A percentile compares a stretch with the other conserved stretches of the same genome.
phyloP scores from a whole-genome alignment of 306 rosid species.

The Sesbania bispinosa region DNA sequence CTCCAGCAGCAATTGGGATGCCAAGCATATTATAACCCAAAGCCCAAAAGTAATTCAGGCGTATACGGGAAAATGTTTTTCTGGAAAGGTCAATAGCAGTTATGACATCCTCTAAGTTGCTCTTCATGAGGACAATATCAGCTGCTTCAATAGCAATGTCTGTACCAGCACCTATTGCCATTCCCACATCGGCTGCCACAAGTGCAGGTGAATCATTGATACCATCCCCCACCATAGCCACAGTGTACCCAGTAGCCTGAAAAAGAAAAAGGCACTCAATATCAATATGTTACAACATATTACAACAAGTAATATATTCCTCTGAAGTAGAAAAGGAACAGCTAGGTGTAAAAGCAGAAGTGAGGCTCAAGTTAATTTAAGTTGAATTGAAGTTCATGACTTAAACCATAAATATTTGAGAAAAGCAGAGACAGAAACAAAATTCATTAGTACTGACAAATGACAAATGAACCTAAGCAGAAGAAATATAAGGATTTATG shows the following conservation, averaged over 20 bases:
- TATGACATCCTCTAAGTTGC: conserved; percentile 86
- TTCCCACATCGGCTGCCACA: conserved; percentile 85
- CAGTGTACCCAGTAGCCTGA: conserved; percentile 65
- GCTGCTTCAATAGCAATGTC: conserved; percentile 98
- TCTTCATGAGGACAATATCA: conserved; percentile 89
- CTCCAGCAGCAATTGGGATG: conserved; percentile 83
- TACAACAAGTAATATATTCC: not conserved
- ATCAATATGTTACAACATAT: no score
- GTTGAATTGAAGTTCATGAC: not conserved
- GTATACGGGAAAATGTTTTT: conserved; percentile 69
- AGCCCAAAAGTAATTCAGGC: conserved; percentile 84
- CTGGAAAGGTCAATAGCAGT: conserved; percentile 85
- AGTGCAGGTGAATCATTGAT: conserved; percentile 92
- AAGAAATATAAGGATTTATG: no score
- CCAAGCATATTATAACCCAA: conserved; percentile 82
- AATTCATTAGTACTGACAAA: no score
- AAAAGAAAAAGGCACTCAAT: not conserved
- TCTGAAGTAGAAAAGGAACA: no score
- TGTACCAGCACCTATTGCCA: conserved; percentile 93
- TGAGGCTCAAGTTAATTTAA: not conserved
- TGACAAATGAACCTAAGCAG: no score
- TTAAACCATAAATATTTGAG: no score
- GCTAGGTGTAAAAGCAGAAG: no score
- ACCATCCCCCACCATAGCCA: conserved; percentile 95
- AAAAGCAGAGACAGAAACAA: no score